Percentiles rank a stretch among this genome's conserved stretches.
These are phyloP conservation scores for Ganoderma boninense DNA, from an alignment of 1,284 basidiomycete species.

Conservation along the genomic window DNA sequence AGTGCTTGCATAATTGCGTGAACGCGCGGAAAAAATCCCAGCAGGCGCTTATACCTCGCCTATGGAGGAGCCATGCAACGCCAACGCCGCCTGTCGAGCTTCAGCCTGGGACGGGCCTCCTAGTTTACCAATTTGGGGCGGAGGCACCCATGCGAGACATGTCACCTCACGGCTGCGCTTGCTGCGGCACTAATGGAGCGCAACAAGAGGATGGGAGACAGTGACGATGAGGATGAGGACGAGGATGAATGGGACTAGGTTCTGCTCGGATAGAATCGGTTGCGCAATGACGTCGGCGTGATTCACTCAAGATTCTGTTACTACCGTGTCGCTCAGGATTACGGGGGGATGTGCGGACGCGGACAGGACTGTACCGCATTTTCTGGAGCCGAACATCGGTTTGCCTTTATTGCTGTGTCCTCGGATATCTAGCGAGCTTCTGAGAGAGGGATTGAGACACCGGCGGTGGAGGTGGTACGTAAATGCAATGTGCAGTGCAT, in stretches of 20 bases:
- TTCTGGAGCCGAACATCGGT: slow-evolving; percentile 10
- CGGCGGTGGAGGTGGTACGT: neutral
- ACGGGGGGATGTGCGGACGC: neutral
- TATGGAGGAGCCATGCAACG: no score
- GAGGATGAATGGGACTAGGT: slow-evolving; percentile 88
- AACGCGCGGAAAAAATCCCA: no score
- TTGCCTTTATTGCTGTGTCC: slow-evolving; percentile 2
- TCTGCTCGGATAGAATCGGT: neutral
- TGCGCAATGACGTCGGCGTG: neutral
- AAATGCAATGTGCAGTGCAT: neutral
- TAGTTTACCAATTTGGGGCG: no score
- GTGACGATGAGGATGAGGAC: slow-evolving; percentile 90
- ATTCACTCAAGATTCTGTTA: neutral
- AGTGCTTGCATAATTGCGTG: no score
- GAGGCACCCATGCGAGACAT: no score
- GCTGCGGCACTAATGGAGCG: slow-evolving; percentile 78
- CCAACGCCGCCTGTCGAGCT: no score
- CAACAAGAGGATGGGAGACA: slow-evolving; percentile 92
- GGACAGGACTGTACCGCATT: slow-evolving; percentile 18
- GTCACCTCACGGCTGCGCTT: no score
- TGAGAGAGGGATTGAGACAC: neutral
- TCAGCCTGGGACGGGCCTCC: no score
- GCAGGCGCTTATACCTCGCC: no score
- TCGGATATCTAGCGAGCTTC: neutral
- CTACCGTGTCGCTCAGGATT: neutral